A percentile compares a stretch with the other conserved stretches of the same genome.
phyloP scores from a whole-genome alignment of 225 moss, liverwort and hornwort genomes.

The Pseudoscleropodium purum region DNA sequence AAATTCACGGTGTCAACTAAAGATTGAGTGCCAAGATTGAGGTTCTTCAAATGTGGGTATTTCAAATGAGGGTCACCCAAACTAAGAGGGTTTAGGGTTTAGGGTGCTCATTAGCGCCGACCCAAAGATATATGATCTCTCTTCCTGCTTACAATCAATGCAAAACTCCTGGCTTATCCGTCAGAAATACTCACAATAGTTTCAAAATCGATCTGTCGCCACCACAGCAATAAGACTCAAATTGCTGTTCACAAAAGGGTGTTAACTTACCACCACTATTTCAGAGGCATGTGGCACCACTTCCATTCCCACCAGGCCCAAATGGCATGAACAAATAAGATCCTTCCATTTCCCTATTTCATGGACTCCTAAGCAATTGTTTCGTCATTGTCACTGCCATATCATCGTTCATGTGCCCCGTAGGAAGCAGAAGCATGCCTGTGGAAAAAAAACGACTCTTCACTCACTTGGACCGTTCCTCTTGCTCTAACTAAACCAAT shows the following conservation, averaged over 20 bases:
- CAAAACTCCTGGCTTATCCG: neutral
- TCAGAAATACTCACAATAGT: neutral
- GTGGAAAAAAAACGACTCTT: neutral
- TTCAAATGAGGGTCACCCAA: neutral
- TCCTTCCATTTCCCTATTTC: neutral
- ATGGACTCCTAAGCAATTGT: neutral
- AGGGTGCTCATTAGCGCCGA: neutral
- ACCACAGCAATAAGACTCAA: neutral
- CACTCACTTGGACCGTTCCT: neutral
- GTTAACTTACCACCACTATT: neutral
- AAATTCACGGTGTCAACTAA: neutral
- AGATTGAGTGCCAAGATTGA: neutral
- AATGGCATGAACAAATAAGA: neutral
- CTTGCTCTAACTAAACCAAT: neutral
- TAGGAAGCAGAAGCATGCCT: neutral
- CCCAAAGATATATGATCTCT: neutral
- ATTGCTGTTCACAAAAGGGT: neutral
- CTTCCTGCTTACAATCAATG: neutral
- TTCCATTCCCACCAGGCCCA: neutral
- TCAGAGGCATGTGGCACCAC: neutral
- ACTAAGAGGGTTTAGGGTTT: no score
- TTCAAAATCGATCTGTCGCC: neutral
- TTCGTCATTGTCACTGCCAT: neutral
- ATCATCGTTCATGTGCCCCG: neutral
- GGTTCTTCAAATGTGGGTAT: neutral